Percentiles rank a stretch among this genome's conserved stretches.
phyloP scores from a whole-genome alignment of 176 grass and related monocot genomes.

The Lolium perenne region DNA sequence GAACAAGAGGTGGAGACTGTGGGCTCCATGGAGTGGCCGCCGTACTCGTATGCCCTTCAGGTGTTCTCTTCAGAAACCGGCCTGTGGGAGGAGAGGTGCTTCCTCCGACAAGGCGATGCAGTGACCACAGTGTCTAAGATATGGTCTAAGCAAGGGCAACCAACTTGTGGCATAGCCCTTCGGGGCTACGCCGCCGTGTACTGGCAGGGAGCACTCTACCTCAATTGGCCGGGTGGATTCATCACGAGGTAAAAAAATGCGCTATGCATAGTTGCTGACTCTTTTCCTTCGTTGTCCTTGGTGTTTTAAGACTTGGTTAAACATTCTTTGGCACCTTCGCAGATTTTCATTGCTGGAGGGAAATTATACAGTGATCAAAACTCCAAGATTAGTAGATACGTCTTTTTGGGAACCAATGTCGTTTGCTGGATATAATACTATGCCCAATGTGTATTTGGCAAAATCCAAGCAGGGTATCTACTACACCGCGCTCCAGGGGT shows the following conservation, averaged over 20 bases:
- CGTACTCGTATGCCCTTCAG: background rate
- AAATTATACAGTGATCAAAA: conserved; percentile 12
- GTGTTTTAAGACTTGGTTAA: background rate
- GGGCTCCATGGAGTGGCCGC: background rate
- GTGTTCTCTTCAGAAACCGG: background rate
- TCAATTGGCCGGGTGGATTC: background rate
- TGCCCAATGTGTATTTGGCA: background rate
- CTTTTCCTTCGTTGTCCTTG: no score
- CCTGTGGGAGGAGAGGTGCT: background rate
- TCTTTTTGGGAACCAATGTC: background rate
- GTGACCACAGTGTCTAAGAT: background rate
- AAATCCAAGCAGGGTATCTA: conserved; percentile 13
- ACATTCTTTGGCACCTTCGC: background rate
- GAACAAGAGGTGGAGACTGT: background rate
- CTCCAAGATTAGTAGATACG: background rate
- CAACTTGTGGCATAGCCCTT: background rate
- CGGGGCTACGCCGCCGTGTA: background rate
- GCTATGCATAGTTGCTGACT: no score
- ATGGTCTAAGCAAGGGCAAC: background rate
- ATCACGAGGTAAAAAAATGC: background rate
- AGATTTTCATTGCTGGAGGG: conserved; percentile 10
- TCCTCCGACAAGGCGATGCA: background rate
- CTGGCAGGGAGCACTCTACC: conserved; percentile 8
- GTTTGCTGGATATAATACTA: no score
- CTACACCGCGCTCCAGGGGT: background rate